Evolutionary conservation across 768 basidiomycete species (phyloP), one percentile per base, ranked within the genome.

Genomic region (Asterophora parasitica): DNA sequence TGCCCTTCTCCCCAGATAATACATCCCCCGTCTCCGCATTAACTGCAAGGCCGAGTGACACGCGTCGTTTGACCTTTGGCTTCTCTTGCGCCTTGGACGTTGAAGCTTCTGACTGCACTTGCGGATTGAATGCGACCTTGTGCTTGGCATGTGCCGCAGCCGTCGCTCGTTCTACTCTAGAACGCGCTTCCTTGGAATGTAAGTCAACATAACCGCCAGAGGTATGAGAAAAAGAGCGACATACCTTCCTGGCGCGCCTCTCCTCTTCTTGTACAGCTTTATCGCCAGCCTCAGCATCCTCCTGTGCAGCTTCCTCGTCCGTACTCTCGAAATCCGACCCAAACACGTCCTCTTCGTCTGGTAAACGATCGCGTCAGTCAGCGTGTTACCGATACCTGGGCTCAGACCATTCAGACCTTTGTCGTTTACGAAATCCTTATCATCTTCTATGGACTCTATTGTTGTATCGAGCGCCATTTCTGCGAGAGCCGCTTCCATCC

Each of bases 261-360:
- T 88, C 85, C 55, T 88, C 86, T 8, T 83, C 81, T 28, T 68
- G 63, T 4, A 76, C 69, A n/a, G 66, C 68, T 34, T 66, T 73
- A 57, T 91, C 88, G 0, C 70, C 83, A 4, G 67, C 72, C 4
- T 78, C 78, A 13, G 70, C 67, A 9, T 75, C 77, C 19, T 76
- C 75, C n/a, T 76, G 74, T 1, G 65, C 73, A 31, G 77, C 73
- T 50, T 83, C 83, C 34, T 88, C 88, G 49, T 92, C 90, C 0
- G 90, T 92, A 54, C 85, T 88, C 52, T 82, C 86, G 58, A 93
- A 92, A 62, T 92, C 90, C 8, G 85, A 88, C 54, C 77, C 88
- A 50, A 90, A 88, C 7, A 84, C 61, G 58, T 92, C 89, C 54
- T 87, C 82, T 61, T 93, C 90, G 43, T 88, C 90, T 89, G 58